Conservation (phyloP, 495 filamentous ascomycete species). For the Penicillium cataractarum region DNA sequence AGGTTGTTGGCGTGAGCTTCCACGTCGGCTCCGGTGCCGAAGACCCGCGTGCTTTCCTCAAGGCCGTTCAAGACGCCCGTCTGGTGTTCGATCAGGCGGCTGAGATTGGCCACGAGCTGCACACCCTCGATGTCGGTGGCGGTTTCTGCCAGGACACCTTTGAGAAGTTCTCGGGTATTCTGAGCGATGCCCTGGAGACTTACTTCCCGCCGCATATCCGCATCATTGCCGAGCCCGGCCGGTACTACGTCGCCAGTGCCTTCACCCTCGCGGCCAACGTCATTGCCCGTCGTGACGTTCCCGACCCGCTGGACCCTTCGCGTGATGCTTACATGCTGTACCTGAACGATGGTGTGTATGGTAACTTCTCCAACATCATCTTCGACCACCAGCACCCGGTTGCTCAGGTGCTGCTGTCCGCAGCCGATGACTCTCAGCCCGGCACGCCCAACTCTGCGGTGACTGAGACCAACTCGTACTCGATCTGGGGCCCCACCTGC, state of each 20-base stretch:
- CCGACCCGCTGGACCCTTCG: slow-evolving; percentile 57
- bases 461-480: slow-evolving; percentile 64
- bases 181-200: slow-evolving; percentile 77
- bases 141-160: slow-evolving; percentile 89
- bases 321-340: slow-evolving; percentile 89
- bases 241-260: slow-evolving; percentile 91
- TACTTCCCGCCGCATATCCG: slow-evolving; percentile 85
- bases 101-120: slow-evolving; percentile 74
- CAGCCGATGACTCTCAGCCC: slow-evolving; percentile 46
- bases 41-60: slow-evolving; percentile 83
- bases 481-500: slow-evolving; percentile 97
- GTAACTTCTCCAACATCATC: slow-evolving; percentile 98
- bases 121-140: slow-evolving; percentile 91
- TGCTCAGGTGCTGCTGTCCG: slow-evolving; percentile 75
- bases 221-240: slow-evolving; percentile 94
- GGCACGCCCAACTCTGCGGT: slow-evolving; percentile 53
- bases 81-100: slow-evolving; percentile 86
- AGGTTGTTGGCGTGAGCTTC: slow-evolving; percentile 96
- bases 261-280: slow-evolving; percentile 93
- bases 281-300: slow-evolving; percentile 90
- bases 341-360: slow-evolving; percentile 95
- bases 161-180: slow-evolving; percentile 82
- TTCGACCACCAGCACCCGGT: slow-evolving; percentile 95
- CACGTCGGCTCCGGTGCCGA: slow-evolving; percentile 96
- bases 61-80: slow-evolving; percentile 87